These are phyloP conservation scores for Magnaporthales sp. DNA, from an alignment of 2,329 filamentous ascomycete species.

Conservation along the genomic window DNA sequence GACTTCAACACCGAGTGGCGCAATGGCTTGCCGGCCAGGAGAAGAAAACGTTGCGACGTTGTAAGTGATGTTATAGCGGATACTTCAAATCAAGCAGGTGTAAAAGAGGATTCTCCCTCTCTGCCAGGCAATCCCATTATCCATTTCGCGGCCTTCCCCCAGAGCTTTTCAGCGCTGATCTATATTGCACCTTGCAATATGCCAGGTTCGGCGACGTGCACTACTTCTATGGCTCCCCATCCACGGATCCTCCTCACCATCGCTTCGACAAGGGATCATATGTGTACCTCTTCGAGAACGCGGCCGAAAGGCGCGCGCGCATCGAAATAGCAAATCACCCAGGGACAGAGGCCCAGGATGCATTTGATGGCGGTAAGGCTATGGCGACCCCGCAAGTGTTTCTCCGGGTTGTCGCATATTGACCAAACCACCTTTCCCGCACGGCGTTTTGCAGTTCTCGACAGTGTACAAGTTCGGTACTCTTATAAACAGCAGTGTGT, in stretches of 20 bases:
- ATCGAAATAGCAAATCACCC: constrained; percentile 70
- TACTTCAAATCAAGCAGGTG: background rate
- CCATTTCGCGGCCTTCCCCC: background rate
- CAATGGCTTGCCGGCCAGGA: constrained; percentile 34
- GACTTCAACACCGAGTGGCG: background rate
- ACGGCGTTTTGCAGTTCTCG: constrained; percentile 42
- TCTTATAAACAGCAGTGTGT: constrained; percentile 67
- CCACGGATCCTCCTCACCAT: constrained; percentile 62
- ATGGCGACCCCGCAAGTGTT: background rate
- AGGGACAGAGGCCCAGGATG: constrained; percentile 69
- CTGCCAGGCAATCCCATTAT: background rate
- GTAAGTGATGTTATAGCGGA: constrained; percentile 20
- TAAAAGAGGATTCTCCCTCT: background rate
- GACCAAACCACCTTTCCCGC: background rate
- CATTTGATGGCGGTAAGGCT: constrained; percentile 65
- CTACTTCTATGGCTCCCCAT: constrained; percentile 67
- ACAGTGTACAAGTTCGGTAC: constrained; percentile 56
- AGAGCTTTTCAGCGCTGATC: background rate
- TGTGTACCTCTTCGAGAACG: constrained; percentile 71
- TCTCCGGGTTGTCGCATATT: constrained; percentile 7
- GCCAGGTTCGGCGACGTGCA: constrained; percentile 68
- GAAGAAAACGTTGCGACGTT: constrained; percentile 39
- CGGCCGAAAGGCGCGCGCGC: constrained; percentile 56
- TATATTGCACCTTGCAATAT: background rate
- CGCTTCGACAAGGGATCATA: constrained; percentile 75